These are phyloP conservation scores for Nannizziopsis barbatae DNA, from an alignment of 2,329 filamentous ascomycete species.

Conservation along the genomic window DNA sequence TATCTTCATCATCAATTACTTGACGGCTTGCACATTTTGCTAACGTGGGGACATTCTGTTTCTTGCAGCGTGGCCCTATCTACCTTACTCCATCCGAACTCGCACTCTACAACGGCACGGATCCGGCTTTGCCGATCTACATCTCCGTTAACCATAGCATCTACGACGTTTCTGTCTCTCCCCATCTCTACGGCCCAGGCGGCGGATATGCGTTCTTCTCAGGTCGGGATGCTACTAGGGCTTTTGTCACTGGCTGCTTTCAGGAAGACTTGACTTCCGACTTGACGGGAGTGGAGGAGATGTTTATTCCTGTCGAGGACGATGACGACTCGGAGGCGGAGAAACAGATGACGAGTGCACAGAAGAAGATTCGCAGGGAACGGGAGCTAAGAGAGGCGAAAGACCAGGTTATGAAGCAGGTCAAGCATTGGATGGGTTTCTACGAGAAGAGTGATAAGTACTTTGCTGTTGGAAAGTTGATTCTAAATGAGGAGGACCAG, in stretches of 20 bases:
- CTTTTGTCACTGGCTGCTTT: slow-evolving; percentile 90
- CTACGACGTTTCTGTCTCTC: slow-evolving; percentile 51
- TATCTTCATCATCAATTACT: slow-evolving; percentile 11
- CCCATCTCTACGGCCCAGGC: slow-evolving; percentile 60
- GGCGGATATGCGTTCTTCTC: slow-evolving; percentile 81
- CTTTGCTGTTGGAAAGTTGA: slow-evolving; percentile 63
- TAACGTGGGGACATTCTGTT: background rate
- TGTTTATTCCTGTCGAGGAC: slow-evolving; percentile 63
- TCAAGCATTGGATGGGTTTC: slow-evolving; percentile 74
- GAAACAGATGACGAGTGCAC: slow-evolving; percentile 24
- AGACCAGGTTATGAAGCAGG: slow-evolving; percentile 52
- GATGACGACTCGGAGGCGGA: slow-evolving; percentile 32
- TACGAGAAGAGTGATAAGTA: slow-evolving; percentile 75
- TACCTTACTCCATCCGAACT: slow-evolving; percentile 67
- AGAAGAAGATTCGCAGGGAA: slow-evolving; percentile 44
- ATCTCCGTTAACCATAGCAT: slow-evolving; percentile 65
- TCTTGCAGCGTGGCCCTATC: slow-evolving; percentile 44
- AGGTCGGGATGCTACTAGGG: slow-evolving; percentile 73
- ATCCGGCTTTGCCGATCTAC: slow-evolving; percentile 68
- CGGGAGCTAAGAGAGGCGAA: slow-evolving; percentile 55
- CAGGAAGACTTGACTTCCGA: slow-evolving; percentile 72
- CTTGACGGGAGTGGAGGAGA: slow-evolving; percentile 73
- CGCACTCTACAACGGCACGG: slow-evolving; percentile 61
- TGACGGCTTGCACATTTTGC: background rate
- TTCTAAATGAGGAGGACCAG: slow-evolving; percentile 44